Evolutionary conservation across 2,329 filamentous ascomycete species (phyloP).

Genomic region (Venturia oleaginea): DNA sequence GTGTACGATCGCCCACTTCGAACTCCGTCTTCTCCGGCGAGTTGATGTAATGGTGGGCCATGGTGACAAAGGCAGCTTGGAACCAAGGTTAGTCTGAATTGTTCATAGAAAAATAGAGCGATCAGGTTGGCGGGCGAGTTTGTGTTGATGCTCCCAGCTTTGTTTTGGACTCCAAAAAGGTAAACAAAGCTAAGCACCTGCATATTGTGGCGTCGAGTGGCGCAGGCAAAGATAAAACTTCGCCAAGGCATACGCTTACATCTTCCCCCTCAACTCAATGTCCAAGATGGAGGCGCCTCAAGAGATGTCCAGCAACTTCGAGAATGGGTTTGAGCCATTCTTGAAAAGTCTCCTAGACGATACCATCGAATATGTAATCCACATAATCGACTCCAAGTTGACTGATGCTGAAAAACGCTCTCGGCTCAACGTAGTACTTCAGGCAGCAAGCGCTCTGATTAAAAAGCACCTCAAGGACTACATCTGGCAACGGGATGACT

Average conservation of each 20-base stretch:
- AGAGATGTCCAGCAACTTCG: conserved; percentile 57
- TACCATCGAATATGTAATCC: conserved; percentile 75
- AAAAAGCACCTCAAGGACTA: conserved; percentile 67
- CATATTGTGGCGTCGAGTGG: neutral
- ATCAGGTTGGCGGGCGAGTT: neutral
- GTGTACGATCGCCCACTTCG: conserved; percentile 75
- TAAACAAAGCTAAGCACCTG: neutral
- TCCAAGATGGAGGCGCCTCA: conserved; percentile 22
- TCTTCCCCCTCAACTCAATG: too few species aligned
- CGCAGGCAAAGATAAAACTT: neutral
- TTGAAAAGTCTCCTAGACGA: conserved; percentile 68
- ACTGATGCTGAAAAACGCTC: conserved; percentile 48
- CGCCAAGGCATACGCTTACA: neutral
- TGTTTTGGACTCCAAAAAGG: neutral
- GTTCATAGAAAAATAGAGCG: neutral
- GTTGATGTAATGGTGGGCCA: conserved; percentile 52
- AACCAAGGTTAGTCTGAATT: neutral
- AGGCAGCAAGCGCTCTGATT: conserved; percentile 54
- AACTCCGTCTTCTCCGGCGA: conserved; percentile 60
- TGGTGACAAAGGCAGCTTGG: conserved; percentile 18
- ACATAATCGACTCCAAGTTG: conserved; percentile 53
- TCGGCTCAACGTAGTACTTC: conserved; percentile 63
- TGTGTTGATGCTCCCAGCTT: neutral
- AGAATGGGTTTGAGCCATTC: conserved; percentile 55
- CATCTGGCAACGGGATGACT: conserved; percentile 87